These are phyloP conservation scores for Elsinoe australis DNA, from an alignment of 2,329 filamentous ascomycete genomes.

Conservation along the genomic window DNA sequence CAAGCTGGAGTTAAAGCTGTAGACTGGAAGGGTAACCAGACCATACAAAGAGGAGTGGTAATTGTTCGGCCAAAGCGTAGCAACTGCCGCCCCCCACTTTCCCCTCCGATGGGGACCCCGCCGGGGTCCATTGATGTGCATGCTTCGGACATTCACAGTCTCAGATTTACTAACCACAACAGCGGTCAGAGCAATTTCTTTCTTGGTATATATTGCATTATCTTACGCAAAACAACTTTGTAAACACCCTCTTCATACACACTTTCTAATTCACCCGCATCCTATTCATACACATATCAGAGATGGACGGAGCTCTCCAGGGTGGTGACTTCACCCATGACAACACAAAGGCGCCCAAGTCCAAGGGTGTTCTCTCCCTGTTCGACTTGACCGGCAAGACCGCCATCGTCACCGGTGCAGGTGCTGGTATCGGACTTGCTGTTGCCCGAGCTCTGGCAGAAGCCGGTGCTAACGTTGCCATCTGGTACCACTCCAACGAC, in stretches of 20 bases:
- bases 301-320: constrained; percentile 28
- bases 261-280: background rate
- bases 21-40: too few relatives aligned
- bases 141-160: constrained; percentile 11
- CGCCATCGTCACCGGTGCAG: constrained; percentile 32
- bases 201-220: background rate
- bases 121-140: background rate
- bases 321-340: constrained; percentile 31
- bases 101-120: background rate
- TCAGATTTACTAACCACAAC: constrained; percentile 1
- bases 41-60: too few relatives aligned
- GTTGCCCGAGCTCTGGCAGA: constrained; percentile 31
- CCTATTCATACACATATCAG: background rate
- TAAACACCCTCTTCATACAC: background rate
- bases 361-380: constrained; percentile 24
- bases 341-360: constrained; percentile 30
- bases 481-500: constrained; percentile 38
- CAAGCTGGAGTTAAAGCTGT: too few relatives aligned
- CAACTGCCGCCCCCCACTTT: constrained; percentile 4
- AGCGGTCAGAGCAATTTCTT: constrained; percentile 8
- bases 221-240: background rate
- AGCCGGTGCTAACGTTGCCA: constrained; percentile 39
- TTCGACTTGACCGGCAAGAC: constrained; percentile 32
- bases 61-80: too few relatives aligned
- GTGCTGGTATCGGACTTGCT: constrained; percentile 30